phyloP scores from a whole-genome alignment of 2,329 filamentous ascomycete genomes.

The Falciphora oryzae region DNA sequence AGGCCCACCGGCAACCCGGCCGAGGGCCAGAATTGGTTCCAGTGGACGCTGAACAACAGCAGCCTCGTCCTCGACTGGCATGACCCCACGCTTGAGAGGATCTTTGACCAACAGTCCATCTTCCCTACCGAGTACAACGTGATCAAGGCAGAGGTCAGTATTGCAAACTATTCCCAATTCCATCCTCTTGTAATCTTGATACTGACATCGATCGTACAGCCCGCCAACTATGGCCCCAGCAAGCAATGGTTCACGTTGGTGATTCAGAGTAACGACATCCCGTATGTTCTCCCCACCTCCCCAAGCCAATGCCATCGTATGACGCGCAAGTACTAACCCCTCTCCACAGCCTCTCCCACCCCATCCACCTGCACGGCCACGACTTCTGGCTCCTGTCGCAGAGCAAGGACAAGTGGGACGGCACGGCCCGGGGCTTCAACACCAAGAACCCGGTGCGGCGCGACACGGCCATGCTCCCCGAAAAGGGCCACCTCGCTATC shows the following conservation, averaged over 20 bases:
- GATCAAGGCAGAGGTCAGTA: conserved; percentile 12
- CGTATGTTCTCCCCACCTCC: conserved; percentile 6
- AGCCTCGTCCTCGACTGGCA: conserved; percentile 18
- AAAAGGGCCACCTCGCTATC: conserved; percentile 25
- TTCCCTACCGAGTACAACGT: conserved; percentile 17
- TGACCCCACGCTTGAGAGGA: conserved; percentile 14
- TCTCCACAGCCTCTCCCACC: conserved; percentile 27
- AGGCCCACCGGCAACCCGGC: conserved; percentile 10
- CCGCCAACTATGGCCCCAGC: not conserved
- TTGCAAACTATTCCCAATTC: not conserved
- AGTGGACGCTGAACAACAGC: conserved; percentile 18
- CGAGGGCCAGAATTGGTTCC: conserved; percentile 13
- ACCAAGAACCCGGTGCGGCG: conserved; percentile 31
- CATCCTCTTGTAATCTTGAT: not conserved
- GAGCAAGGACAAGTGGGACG: conserved; percentile 18
- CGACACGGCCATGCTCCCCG: conserved; percentile 29
- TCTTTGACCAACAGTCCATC: conserved; percentile 8
- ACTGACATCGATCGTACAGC: not conserved
- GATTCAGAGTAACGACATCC: conserved; percentile 19
- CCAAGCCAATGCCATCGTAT: conserved; percentile 27
- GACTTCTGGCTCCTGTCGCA: conserved; percentile 40
- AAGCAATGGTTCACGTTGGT: conserved; percentile 24
- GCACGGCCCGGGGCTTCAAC: conserved; percentile 14
- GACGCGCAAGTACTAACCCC: conserved; percentile 45
- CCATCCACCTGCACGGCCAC: conserved; percentile 47